Percentiles rank a stretch among this genome's conserved stretches.
Evolutionary conservation across 73 alveolate genomes (phyloP).

Genomic region (Paramecium caudatum): DNA sequence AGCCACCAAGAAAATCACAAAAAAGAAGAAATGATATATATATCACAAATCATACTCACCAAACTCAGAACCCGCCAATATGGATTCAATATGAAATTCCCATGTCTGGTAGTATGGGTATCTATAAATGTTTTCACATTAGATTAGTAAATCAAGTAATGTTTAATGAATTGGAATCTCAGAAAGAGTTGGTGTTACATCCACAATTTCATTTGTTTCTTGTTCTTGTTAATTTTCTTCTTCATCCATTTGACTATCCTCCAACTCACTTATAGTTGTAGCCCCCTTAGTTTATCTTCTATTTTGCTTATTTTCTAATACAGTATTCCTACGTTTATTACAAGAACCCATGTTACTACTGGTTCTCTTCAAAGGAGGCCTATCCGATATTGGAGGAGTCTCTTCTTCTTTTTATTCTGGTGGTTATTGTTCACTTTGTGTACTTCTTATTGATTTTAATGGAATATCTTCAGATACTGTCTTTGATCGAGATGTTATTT

Average conservation of each 20-base stretch:
- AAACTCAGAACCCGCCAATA: not conserved
- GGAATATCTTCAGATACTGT: not conserved
- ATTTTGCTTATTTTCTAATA: not conserved
- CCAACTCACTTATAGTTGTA: not conserved
- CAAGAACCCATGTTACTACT: constrained; percentile 26
- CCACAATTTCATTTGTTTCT: not conserved
- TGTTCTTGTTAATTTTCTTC: not conserved
- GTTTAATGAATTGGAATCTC: too few species aligned
- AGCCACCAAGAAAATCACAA: not conserved
- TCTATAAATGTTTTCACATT: constrained; percentile 1
- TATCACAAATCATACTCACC: constrained; percentile 59
- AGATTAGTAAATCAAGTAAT: not conserved
- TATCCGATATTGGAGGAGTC: not conserved
- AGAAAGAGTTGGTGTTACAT: not conserved
- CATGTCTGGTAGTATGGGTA: constrained; percentile 17
- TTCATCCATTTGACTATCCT: constrained; percentile 27
- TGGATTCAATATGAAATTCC: constrained; percentile 36
- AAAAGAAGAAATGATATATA: not conserved
- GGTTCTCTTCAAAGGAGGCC: constrained; percentile 11
- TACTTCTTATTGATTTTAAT: not conserved
- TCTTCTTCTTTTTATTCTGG: not conserved
- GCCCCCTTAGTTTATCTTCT: constrained; percentile 33
- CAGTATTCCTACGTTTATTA: constrained; percentile 22
- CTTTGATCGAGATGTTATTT: not conserved
- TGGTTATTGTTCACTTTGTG: not conserved